phyloP scores from a whole-genome alignment of 306 rosid species.

The Cucurbita ficifolia region DNA sequence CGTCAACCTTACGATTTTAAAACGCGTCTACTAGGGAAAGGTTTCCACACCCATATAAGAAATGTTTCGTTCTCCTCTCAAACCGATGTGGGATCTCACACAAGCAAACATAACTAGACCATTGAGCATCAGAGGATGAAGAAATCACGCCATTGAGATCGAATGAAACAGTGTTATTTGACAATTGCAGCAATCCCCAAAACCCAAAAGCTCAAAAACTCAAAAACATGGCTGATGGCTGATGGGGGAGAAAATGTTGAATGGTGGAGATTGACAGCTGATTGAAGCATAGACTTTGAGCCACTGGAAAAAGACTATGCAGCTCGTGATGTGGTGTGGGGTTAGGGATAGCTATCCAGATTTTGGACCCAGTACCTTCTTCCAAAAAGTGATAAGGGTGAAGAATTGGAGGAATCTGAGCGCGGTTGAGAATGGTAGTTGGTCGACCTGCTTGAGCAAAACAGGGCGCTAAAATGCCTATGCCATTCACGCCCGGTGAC shows the following conservation, averaged over 20 bases:
- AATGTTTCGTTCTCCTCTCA: no score
- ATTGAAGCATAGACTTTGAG: background rate
- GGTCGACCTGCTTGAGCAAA: background rate
- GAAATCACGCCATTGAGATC: background rate
- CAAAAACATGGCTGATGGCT: background rate
- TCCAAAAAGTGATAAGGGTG: background rate
- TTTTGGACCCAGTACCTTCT: background rate
- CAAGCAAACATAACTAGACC: background rate
- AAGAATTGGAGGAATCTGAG: background rate
- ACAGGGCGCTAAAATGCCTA: background rate
- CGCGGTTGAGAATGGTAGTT: background rate
- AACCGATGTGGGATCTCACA: no score
- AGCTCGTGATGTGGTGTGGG: conserved; percentile 3
- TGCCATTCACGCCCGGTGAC: background rate
- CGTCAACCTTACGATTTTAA: no score
- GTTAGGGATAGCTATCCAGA: background rate
- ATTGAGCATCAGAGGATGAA: background rate
- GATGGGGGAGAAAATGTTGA: background rate
- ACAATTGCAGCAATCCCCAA: background rate
- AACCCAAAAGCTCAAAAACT: background rate
- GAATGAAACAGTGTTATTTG: background rate
- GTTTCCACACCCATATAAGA: no score
- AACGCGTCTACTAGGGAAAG: no score
- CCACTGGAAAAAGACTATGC: conserved; percentile 1
- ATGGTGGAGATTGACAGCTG: background rate